Evolutionary conservation across 1,284 basidiomycete species (phyloP), one percentile per base, ranked within the genome.

Genomic region (Malassezia globosa): DNA sequence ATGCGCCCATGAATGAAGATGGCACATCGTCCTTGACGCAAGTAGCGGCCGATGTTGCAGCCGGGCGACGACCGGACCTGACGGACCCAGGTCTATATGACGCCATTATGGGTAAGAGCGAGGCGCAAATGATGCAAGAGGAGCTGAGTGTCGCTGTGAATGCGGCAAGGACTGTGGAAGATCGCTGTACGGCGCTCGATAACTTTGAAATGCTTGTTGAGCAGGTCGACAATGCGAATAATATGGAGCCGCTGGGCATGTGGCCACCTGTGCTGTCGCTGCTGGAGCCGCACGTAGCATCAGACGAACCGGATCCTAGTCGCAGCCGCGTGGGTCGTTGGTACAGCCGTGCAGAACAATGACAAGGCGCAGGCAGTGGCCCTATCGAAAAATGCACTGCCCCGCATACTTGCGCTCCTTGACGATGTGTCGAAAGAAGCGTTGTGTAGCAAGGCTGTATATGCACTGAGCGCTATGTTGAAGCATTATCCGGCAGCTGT

Each of bases 191-290:
- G 16, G 89, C 92, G 0, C 76, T 96, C 61, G 92, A 97, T 74
- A 81, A 96, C 70, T 79, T 96, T 46, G 94, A 97, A 74, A 88
- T 96, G 88, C 77, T 96, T 22, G 79, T 95, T 57, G 89, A 96
- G 72, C 79, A 81, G 38, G 87, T 97, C 49, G 92, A 97, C 68
- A 97, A 97, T 72, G 90, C 92, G 2, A 95, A 89, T 69, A 82
- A 96, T 75, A 77, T 97, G 43, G 80, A 80, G 47, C 81, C 81
- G 48, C 74, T 96, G 62, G 79, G 82, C 54, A 81, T 97, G 74
- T 96, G 92, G 90, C 77, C 80, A 43, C 82, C 85, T 0, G 69
- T 97, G 2, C 79, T 90, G 34, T 66, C 72, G 4, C 76, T 95
- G 7, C 72, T 90, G 1, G 77, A 79, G 4, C 68, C 80, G 1